phyloP scores from a whole-genome alignment of 768 basidiomycete genomes.

The Kwoniella bestiolae region DNA sequence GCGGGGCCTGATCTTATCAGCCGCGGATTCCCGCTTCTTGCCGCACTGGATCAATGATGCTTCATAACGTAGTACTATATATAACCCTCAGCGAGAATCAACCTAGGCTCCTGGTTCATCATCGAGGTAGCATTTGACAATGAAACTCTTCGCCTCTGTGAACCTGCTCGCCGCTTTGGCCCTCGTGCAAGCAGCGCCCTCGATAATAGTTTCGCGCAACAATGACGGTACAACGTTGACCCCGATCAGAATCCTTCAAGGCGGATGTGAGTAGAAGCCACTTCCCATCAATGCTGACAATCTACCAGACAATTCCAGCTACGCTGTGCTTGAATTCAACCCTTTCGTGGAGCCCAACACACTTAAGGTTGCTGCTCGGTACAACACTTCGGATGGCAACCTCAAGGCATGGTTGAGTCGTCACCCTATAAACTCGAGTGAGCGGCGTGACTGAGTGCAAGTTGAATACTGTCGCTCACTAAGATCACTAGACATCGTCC shows the following conservation, averaged over 20 bases:
- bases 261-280: constrained; percentile 5
- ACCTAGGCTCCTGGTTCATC: neutral
- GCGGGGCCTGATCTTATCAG: neutral
- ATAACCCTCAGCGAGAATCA: neutral
- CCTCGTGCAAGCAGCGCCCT: neutral
- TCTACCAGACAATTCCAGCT: constrained; percentile 1
- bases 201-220: neutral
- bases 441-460: neutral
- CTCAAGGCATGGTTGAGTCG: constrained; percentile 16
- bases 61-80: neutral
- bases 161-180: neutral
- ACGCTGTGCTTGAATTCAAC: constrained; percentile 15
- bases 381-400: constrained; percentile 14
- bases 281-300: neutral
- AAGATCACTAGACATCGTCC: neutral
- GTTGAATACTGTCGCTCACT: neutral
- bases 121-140: neutral
- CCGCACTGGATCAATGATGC: neutral
- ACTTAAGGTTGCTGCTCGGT: constrained; percentile 5
- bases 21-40: neutral
- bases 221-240: neutral
- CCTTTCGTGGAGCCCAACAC: constrained; percentile 11
- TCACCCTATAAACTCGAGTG: constrained; percentile 13
- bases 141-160: neutral
- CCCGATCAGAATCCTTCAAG: constrained; percentile 10